phyloP scores from a whole-genome alignment of 1,284 basidiomycete genomes.

The Clitocybe nebularis region DNA sequence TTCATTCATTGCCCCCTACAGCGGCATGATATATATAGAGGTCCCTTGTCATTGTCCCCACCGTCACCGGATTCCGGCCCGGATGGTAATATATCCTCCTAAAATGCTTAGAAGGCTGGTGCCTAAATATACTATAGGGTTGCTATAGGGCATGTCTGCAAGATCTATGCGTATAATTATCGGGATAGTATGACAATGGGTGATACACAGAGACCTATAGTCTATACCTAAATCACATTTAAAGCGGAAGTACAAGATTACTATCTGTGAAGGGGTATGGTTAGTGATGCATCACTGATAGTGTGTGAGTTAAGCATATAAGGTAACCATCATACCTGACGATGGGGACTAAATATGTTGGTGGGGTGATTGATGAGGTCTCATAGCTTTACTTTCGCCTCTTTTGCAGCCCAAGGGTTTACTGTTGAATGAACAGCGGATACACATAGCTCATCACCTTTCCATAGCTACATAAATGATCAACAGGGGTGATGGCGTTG shows the following conservation, averaged over 20 bases:
- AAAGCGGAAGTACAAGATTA: neutral
- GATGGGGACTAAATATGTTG: too few species aligned
- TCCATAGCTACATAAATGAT: slow-evolving; percentile 27
- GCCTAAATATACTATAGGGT: too few species aligned
- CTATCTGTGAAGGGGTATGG: too few species aligned
- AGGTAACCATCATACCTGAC: too few species aligned
- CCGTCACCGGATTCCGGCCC: too few species aligned
- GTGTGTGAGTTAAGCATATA: neutral
- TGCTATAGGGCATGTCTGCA: too few species aligned
- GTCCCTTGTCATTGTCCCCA: neutral
- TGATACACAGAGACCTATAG: neutral
- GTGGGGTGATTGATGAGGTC: too few species aligned
- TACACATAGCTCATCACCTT: slow-evolving; percentile 34
- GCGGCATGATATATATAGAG: neutral
- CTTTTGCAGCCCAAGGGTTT: slow-evolving; percentile 18
- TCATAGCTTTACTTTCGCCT: slow-evolving; percentile 14
- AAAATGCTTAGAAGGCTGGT: too few species aligned
- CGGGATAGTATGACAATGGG: too few species aligned
- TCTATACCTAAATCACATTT: neutral
- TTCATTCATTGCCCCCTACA: slow-evolving; percentile 32
- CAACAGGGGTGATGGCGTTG: slow-evolving; percentile 5
- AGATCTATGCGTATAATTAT: too few species aligned
- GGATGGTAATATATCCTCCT: too few species aligned
- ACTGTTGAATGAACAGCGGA: slow-evolving; percentile 44
- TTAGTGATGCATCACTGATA: neutral